Percentiles rank a stretch among this genome's conserved stretches.
These are phyloP conservation scores for Saccharomyces hybrid DNA, from an alignment of 1,139 yeast species.

Conservation along the genomic window DNA sequence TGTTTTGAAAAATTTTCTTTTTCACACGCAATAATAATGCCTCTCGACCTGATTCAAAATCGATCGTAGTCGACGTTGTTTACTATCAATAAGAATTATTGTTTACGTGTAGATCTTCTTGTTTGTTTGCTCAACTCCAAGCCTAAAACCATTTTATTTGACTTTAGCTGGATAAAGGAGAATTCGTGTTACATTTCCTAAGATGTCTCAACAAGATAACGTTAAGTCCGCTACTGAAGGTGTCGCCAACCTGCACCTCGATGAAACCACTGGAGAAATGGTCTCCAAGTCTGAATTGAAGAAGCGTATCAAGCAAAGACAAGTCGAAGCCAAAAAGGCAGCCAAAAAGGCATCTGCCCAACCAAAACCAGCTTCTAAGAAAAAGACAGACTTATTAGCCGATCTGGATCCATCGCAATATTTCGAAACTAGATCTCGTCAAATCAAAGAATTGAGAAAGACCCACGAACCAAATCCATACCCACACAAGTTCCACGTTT, in stretches of 20 bases:
- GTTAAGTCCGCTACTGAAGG: constrained; percentile 65
- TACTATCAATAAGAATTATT: not conserved
- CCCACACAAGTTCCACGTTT: constrained; percentile 87
- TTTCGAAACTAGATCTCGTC: constrained; percentile 87
- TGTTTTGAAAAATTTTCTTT: not conserved
- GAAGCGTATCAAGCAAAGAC: constrained; percentile 89
- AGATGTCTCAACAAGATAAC: constrained; percentile 20
- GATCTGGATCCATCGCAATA: constrained; percentile 93
- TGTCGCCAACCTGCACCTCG: constrained; percentile 75
- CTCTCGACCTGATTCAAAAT: not conserved
- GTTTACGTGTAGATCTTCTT: not conserved
- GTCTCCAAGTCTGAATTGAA: constrained; percentile 95
- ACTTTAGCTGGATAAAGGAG: not conserved
- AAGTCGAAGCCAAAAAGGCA: constrained; percentile 81
- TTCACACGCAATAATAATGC: not conserved
- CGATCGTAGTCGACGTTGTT: not conserved
- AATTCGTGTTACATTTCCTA: not conserved
- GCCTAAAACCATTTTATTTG: not conserved
- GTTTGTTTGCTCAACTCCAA: not conserved
- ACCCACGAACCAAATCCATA: constrained; percentile 75
- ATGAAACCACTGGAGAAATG: constrained; percentile 92
- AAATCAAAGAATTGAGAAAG: constrained; percentile 71
- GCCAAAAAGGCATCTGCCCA: constrained; percentile 50
- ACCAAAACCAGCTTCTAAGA: constrained; percentile 43
- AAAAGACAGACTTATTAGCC: constrained; percentile 55